phyloP scores from a whole-genome alignment of 2,329 filamentous ascomycete species.

The Trichothecium roseum region DNA sequence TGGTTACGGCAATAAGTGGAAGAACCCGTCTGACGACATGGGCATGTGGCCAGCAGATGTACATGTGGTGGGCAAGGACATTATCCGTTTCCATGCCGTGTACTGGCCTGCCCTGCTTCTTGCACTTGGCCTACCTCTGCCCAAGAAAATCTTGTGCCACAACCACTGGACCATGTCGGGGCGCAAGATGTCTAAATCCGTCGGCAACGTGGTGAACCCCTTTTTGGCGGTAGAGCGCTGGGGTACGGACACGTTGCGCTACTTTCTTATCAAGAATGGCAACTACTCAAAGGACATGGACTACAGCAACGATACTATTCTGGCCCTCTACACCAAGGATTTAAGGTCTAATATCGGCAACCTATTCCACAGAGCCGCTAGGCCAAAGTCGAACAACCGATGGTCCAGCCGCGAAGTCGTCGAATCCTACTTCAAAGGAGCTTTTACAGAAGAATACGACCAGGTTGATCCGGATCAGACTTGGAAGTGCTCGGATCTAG shows the following conservation, averaged over 20 bases:
- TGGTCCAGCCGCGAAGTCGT: slow-evolving; percentile 61
- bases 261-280: slow-evolving; percentile 75
- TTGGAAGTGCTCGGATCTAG: slow-evolving; percentile 15
- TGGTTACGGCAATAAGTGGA: slow-evolving; percentile 57
- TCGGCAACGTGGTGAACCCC: slow-evolving; percentile 90
- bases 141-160: slow-evolving; percentile 74
- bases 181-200: slow-evolving; percentile 93
- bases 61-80: slow-evolving; percentile 94
- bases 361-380: slow-evolving; percentile 59
- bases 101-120: slow-evolving; percentile 98
- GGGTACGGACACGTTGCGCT: slow-evolving; percentile 79
- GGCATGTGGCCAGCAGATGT: slow-evolving; percentile 83
- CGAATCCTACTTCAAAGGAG: slow-evolving; percentile 12
- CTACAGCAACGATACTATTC: slow-evolving; percentile 73
- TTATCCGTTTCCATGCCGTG: slow-evolving; percentile 88
- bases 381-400: slow-evolving; percentile 36
- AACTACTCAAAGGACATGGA: slow-evolving; percentile 68
- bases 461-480: neutral
- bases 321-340: slow-evolving; percentile 67
- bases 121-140: slow-evolving; percentile 70
- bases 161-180: slow-evolving; percentile 91
- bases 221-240: slow-evolving; percentile 85
- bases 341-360: slow-evolving; percentile 75
- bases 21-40: slow-evolving; percentile 43
- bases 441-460: slow-evolving; percentile 9